Conservation (phyloP, 2,329 filamentous ascomycete genomes). For the Fusarium drepaniforme region DNA sequence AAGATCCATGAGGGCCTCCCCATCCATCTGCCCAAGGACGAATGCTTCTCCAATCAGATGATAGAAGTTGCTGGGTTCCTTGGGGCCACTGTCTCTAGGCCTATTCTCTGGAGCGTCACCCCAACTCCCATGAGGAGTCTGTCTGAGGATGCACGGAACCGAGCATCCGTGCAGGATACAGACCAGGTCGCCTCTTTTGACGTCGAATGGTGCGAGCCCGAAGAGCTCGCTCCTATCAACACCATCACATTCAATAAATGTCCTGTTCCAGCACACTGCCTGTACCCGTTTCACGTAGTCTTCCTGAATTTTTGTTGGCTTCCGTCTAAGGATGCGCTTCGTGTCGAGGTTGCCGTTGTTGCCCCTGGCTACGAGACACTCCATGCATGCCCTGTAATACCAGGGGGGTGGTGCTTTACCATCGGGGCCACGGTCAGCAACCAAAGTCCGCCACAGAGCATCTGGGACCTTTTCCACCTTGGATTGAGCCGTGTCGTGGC, state of each 20-base stretch:
- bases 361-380: no score
- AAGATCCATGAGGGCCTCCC: not conserved
- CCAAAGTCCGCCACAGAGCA: not conserved
- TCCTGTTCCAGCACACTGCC: not conserved
- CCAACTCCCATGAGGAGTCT: not conserved
- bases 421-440: not conserved
- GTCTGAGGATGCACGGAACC: not conserved
- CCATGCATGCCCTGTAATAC: not conserved
- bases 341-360: no score
- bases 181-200: not conserved
- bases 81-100: not conserved
- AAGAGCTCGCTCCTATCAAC: not conserved
- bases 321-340: no score
- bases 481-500: not conserved
- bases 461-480: not conserved
- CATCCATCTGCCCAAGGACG: not conserved
- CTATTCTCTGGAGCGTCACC: not conserved
- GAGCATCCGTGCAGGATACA: not conserved
- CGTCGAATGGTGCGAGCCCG: not conserved
- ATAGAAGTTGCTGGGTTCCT: not conserved
- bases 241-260: not conserved
- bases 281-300: not conserved
- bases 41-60: not conserved
- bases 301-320: not conserved
- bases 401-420: not conserved